These are phyloP conservation scores for Wickerhamomyces sp. DNA, from an alignment of 1,139 yeast genomes.

Conservation along the genomic window DNA sequence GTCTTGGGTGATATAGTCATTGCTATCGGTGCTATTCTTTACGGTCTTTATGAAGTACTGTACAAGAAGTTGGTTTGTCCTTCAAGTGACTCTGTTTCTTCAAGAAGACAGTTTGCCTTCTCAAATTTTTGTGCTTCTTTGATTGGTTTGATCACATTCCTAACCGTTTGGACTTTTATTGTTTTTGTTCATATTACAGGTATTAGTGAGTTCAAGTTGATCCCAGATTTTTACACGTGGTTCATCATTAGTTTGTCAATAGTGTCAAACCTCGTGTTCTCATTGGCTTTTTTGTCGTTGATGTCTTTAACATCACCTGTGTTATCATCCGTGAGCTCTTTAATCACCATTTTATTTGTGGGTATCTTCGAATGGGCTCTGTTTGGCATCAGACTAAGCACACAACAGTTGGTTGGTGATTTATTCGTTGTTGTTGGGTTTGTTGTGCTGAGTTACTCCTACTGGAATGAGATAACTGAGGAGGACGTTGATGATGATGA, in stretches of 20 bases:
- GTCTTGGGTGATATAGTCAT: slow-evolving; percentile 69
- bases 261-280: slow-evolving; percentile 59
- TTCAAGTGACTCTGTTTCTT: slow-evolving; percentile 50
- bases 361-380: slow-evolving; percentile 73
- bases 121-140: slow-evolving; percentile 51
- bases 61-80: slow-evolving; percentile 76
- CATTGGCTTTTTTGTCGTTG: slow-evolving; percentile 67
- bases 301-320: slow-evolving; percentile 88
- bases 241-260: slow-evolving; percentile 45
- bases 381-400: slow-evolving; percentile 51
- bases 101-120: slow-evolving; percentile 51
- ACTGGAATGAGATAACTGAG: slow-evolving; percentile 69
- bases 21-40: slow-evolving; percentile 71
- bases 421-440: slow-evolving; percentile 62
- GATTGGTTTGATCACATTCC: slow-evolving; percentile 56
- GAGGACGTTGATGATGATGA: slow-evolving; percentile 49
- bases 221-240: slow-evolving; percentile 41
- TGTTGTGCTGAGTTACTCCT: slow-evolving; percentile 60
- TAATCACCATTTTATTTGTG: slow-evolving; percentile 73
- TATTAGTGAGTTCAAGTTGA: slow-evolving; percentile 54
- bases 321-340: slow-evolving; percentile 74
- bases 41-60: slow-evolving; percentile 81
- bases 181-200: slow-evolving; percentile 48
- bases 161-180: slow-evolving; percentile 46
- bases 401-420: slow-evolving; percentile 51